These are phyloP conservation scores for Backusella circina DNA, from an alignment of 192 early-diverging fungal species.

Conservation along the genomic window DNA sequence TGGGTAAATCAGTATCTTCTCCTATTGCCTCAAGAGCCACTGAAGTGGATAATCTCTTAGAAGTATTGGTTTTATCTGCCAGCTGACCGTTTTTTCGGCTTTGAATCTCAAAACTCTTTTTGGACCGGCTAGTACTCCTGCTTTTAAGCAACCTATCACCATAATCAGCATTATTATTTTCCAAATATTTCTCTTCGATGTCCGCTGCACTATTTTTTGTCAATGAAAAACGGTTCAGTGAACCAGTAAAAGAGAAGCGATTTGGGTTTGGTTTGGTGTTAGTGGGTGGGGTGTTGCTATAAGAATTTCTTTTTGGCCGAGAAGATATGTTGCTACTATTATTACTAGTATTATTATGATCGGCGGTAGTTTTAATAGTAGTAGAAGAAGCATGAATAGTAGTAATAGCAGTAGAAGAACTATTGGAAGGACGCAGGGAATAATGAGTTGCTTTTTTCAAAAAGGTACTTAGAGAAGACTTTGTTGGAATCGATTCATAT, in stretches of 20 bases:
- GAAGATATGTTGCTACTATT: neutral
- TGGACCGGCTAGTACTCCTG: neutral
- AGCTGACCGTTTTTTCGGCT: neutral
- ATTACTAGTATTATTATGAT: neutral
- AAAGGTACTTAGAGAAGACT: constrained; percentile 1
- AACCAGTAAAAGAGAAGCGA: constrained; percentile 2
- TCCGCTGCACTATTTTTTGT: neutral
- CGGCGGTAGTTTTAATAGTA: neutral
- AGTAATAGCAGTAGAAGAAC: neutral
- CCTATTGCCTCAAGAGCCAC: neutral
- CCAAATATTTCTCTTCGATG: neutral
- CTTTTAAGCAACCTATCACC: neutral
- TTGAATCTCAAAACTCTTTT: neutral
- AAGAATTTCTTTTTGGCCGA: neutral
- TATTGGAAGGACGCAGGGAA: constrained; percentile 1
- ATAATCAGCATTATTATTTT: neutral
- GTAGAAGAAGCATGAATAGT: neutral
- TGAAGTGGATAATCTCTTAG: neutral
- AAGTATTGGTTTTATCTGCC: neutral
- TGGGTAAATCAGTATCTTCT: neutral
- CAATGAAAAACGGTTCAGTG: constrained; percentile 6
- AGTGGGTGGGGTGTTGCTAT: neutral
- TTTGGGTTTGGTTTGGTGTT: neutral
- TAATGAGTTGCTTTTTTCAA: constrained; percentile 2
- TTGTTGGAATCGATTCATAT: neutral